These are phyloP conservation scores for Rickenella mellea DNA, from an alignment of 768 basidiomycete genomes.

Conservation along the genomic window DNA sequence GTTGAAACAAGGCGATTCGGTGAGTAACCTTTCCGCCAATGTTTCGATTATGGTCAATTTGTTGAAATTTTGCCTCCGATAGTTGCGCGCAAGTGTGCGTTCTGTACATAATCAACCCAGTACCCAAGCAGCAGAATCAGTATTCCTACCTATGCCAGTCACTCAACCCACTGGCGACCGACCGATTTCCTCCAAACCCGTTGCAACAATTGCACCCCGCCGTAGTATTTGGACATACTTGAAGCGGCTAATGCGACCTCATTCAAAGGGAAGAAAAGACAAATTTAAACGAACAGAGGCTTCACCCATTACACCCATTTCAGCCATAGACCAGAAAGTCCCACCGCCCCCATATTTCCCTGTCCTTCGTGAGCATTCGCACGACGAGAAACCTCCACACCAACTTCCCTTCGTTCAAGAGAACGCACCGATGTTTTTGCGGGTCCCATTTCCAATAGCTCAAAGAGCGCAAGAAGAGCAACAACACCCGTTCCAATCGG, in stretches of 20 bases:
- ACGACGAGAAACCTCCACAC: slow-evolving; percentile 34
- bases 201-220: slow-evolving; percentile 27
- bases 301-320: slow-evolving; percentile 14
- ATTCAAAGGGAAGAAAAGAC: no score
- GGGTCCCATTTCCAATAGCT: slow-evolving; percentile 14
- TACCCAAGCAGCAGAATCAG: slow-evolving; percentile 4
- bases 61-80: neutral
- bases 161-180: no score
- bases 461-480: slow-evolving; percentile 15
- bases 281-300: no score
- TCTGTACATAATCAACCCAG: neutral
- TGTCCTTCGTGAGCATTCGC: slow-evolving; percentile 42
- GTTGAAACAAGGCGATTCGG: no score
- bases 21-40: no score
- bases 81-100: neutral
- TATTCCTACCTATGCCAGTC: no score
- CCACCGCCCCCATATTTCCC: slow-evolving; percentile 35
- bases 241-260: no score
- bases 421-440: no score
- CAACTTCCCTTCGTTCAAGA: slow-evolving; percentile 14
- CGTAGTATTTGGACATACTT: no score
- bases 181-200: no score
- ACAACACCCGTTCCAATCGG: neutral
- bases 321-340: slow-evolving; percentile 27
- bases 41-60: neutral